Evolutionary conservation across 192 early-diverging fungal genomes (phyloP).

Genomic region (Podila minutissima): DNA sequence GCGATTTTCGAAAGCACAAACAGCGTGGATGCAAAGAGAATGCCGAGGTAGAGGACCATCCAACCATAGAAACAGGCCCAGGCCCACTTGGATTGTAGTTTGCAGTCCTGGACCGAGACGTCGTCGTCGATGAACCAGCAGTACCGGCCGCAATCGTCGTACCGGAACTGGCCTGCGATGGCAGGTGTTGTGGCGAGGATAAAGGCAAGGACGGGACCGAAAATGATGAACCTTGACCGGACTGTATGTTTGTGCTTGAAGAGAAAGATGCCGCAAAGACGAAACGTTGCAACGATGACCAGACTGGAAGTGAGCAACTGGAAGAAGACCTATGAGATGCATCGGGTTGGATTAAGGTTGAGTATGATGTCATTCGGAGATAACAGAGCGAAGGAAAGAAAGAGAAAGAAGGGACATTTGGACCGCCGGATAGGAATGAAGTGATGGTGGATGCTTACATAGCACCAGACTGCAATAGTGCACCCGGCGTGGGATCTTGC

Average conservation of each 20-base stretch:
- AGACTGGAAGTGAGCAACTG: conserved; percentile 34
- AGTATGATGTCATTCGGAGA: neutral
- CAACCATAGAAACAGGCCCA: conserved; percentile 38
- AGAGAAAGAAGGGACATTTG: neutral
- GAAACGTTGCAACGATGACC: conserved; percentile 39
- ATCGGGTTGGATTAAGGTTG: neutral
- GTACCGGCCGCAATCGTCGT: conserved; percentile 33
- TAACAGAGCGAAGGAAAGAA: neutral
- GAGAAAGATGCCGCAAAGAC: conserved; percentile 43
- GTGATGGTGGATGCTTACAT: conserved; percentile 12
- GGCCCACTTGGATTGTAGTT: conserved; percentile 23
- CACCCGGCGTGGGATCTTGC: neutral
- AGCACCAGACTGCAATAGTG: conserved; percentile 40
- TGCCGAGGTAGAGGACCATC: conserved; percentile 35
- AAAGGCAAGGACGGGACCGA: conserved; percentile 31
- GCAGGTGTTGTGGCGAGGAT: conserved; percentile 26
- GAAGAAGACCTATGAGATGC: conserved; percentile 33
- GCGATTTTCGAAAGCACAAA: conserved; percentile 35
- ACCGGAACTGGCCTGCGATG: conserved; percentile 17
- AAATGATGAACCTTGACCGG: conserved; percentile 21
- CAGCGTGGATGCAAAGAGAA: conserved; percentile 32
- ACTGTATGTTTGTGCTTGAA: conserved; percentile 23
- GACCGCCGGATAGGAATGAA: neutral
- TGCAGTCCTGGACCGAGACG: conserved; percentile 8
- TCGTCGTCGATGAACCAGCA: conserved; percentile 34